phyloP scores from a whole-genome alignment of 495 filamentous ascomycete species.

The Daldinia concentrica region DNA sequence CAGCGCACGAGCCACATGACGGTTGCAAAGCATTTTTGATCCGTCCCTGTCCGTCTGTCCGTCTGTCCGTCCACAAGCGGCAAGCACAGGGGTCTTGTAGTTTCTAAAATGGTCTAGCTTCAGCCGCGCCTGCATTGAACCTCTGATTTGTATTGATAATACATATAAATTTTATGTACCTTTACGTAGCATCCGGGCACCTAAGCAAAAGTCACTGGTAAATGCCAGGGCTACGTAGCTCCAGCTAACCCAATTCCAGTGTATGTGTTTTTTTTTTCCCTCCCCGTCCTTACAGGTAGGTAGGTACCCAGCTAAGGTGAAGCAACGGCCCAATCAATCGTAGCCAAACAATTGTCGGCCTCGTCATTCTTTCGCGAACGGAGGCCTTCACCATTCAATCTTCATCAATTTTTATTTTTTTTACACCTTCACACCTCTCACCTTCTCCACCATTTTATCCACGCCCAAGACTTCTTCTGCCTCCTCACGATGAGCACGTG shows the following conservation, averaged over 20 bases:
- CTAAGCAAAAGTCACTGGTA: slow-evolving; percentile 1
- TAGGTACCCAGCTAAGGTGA: slow-evolving; percentile 34
- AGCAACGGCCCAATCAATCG: slow-evolving; percentile 43
- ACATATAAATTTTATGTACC: background rate
- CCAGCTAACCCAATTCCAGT: slow-evolving; percentile 34
- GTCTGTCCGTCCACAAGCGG: slow-evolving; percentile 11
- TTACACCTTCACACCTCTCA: slow-evolving; percentile 29
- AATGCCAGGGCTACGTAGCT: slow-evolving; percentile 31
- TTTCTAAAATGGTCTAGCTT: slow-evolving; percentile 36
- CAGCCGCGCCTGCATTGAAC: slow-evolving; percentile 27
- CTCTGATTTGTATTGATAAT: slow-evolving; percentile 9
- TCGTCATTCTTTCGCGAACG: slow-evolving; percentile 46
- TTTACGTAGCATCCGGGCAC: background rate
- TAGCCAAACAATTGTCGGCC: slow-evolving; percentile 45
- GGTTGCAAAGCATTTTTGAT: slow-evolving; percentile 30
- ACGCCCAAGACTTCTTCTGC: slow-evolving; percentile 19
- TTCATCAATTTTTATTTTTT: slow-evolving; percentile 37
- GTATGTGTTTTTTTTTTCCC: slow-evolving; percentile 34
- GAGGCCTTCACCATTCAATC: slow-evolving; percentile 33
- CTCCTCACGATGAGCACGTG: slow-evolving; percentile 41
- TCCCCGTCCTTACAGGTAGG: slow-evolving; percentile 2
- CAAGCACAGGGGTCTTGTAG: slow-evolving; percentile 29
- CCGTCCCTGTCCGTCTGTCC: background rate
- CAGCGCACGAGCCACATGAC: slow-evolving; percentile 35
- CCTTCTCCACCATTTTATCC: slow-evolving; percentile 33